Conservation (phyloP, 1,139 yeast species). For the Nakaseomyces nivariensis region DNA sequence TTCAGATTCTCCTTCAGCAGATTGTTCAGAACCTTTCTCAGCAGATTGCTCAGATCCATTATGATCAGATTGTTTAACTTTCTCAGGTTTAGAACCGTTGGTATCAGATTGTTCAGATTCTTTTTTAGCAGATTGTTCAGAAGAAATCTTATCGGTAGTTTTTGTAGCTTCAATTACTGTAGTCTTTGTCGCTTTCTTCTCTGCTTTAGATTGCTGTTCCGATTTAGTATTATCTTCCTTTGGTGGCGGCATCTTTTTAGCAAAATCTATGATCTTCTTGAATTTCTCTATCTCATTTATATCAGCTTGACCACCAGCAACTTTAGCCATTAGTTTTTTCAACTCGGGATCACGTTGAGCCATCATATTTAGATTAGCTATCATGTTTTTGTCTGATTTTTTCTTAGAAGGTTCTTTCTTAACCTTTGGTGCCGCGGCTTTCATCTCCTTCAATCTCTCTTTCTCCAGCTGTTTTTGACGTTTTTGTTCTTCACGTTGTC, state of each 20-base stretch:
- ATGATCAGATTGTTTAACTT: too few relatives aligned
- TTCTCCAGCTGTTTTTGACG: slow-evolving; percentile 14
- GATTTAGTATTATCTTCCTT: slow-evolving; percentile 33
- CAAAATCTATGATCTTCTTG: slow-evolving; percentile 68
- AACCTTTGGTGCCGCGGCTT: slow-evolving; percentile 13
- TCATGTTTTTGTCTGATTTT: slow-evolving; percentile 53
- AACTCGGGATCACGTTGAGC: slow-evolving; percentile 65
- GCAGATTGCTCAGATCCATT: too few relatives aligned
- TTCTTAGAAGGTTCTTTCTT: slow-evolving; percentile 9
- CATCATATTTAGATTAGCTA: slow-evolving; percentile 68
- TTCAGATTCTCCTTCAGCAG: too few relatives aligned
- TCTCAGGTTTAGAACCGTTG: too few relatives aligned
- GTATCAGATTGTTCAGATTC: too few relatives aligned
- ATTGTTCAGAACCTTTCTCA: too few relatives aligned
- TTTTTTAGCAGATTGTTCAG: not conserved
- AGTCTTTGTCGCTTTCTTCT: not conserved
- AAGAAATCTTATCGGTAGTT: slow-evolving; percentile 6
- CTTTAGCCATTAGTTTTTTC: slow-evolving; percentile 65
- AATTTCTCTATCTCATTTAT: slow-evolving; percentile 63
- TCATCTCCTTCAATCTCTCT: slow-evolving; percentile 9
- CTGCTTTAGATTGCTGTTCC: not conserved
- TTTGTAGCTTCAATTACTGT: slow-evolving; percentile 6
- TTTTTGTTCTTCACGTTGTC: slow-evolving; percentile 16
- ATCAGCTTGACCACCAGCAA: slow-evolving; percentile 72
- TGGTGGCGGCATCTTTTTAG: slow-evolving; percentile 62